These are phyloP conservation scores for Globisporangium echinulatum DNA, from an alignment of 352 stramenopile species.

Conservation along the genomic window DNA sequence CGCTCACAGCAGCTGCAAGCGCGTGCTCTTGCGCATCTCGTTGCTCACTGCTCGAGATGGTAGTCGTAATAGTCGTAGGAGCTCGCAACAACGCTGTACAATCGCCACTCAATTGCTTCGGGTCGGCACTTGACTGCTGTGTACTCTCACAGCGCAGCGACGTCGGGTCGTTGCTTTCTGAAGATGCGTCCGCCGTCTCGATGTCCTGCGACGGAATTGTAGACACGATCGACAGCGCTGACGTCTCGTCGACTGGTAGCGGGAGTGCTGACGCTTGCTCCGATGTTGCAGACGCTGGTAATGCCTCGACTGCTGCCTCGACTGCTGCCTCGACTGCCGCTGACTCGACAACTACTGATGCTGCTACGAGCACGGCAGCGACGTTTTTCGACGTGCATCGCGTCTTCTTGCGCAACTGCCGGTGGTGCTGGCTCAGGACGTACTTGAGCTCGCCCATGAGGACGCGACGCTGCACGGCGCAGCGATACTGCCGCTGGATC, in stretches of 20 bases:
- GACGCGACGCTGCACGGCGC: slow-evolving; percentile 22
- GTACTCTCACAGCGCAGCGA: no score
- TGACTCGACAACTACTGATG: no score
- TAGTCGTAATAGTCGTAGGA: no score
- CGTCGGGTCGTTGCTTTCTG: neutral
- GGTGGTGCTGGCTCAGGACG: slow-evolving; percentile 26
- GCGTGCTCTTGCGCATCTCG: no score
- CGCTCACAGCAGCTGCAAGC: no score
- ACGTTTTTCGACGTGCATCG: slow-evolving; percentile 8
- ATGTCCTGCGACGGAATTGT: neutral
- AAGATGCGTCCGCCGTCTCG: neutral
- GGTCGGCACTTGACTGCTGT: no score
- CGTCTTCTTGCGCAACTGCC: slow-evolving; percentile 21
- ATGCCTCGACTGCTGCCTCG: neutral
- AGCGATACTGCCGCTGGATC: slow-evolving; percentile 38
- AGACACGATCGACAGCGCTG: neutral
- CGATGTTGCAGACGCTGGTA: neutral
- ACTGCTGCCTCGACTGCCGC: no score
- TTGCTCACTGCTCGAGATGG: no score
- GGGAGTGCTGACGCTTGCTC: neutral
- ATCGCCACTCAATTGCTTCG: no score
- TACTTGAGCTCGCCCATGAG: slow-evolving; percentile 35
- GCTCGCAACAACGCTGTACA: no score
- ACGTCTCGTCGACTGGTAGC: neutral
- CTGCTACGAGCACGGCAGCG: neutral